phyloP scores from a whole-genome alignment of 2,329 filamentous ascomycete genomes.

The Cadophora sp. region DNA sequence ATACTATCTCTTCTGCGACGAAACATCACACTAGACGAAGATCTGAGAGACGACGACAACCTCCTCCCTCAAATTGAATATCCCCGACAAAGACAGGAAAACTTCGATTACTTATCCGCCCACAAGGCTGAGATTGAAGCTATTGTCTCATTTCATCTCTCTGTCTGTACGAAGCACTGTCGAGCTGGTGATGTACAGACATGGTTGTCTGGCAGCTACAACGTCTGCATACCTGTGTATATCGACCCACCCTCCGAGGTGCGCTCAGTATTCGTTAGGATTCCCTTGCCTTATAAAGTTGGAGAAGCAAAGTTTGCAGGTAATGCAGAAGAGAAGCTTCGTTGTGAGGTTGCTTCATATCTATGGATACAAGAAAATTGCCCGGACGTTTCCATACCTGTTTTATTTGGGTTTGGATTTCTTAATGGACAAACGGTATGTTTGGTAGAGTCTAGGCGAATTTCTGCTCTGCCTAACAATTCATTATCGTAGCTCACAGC shows the following conservation, averaged over 20 bases:
- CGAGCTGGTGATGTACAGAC: slow-evolving; percentile 30
- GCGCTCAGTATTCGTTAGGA: slow-evolving; percentile 37
- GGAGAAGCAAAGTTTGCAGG: slow-evolving; percentile 48
- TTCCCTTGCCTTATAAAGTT: slow-evolving; percentile 46
- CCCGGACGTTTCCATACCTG: slow-evolving; percentile 15
- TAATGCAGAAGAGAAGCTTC: slow-evolving; percentile 52
- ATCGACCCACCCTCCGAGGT: slow-evolving; percentile 9
- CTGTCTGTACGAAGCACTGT: slow-evolving; percentile 22
- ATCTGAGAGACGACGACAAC: slow-evolving; percentile 2
- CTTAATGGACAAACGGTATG: background rate
- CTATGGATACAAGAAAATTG: slow-evolving; percentile 49
- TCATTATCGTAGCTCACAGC: background rate
- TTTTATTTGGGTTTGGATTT: slow-evolving; percentile 18
- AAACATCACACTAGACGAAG: background rate
- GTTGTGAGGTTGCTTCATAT: slow-evolving; percentile 49
- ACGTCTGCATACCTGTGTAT: slow-evolving; percentile 45
- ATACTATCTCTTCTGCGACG: slow-evolving; percentile 2
- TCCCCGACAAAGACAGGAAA: slow-evolving; percentile 15
- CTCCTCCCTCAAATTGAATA: slow-evolving; percentile 8
- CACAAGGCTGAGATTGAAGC: slow-evolving; percentile 16
- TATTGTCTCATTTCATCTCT: slow-evolving; percentile 18
- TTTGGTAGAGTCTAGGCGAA: background rate
- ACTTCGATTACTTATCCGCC: background rate
- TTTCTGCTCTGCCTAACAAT: background rate
- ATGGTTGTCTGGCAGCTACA: slow-evolving; percentile 47